A percentile compares a stretch with the other conserved stretches of the same genome.
Evolutionary conservation across 305 asterid genomes (phyloP).

Genomic region (Solanum chacoense): DNA sequence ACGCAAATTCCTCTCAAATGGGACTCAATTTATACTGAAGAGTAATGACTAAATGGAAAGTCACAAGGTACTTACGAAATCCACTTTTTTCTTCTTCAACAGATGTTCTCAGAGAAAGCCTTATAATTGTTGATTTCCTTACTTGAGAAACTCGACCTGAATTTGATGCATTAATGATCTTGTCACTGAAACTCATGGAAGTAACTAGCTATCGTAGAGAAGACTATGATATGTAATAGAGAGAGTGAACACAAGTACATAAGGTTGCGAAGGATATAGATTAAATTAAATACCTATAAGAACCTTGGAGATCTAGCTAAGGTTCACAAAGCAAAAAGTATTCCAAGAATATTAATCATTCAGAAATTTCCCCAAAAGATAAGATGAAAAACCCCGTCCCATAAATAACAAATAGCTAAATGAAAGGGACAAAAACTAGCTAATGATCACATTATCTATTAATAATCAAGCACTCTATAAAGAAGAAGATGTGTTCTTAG

Average conservation of each 20-base stretch:
- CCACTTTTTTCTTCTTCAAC: conserved; percentile 53
- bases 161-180: conserved; percentile 28
- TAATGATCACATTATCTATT: not conserved
- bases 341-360: not conserved
- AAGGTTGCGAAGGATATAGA: not conserved
- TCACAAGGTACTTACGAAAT: conserved; percentile 30
- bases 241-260: not conserved
- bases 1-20: not conserved
- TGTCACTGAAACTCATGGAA: conserved; percentile 62
- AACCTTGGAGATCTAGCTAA: not conserved
- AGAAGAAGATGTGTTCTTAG: not conserved
- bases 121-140: conserved; percentile 62
- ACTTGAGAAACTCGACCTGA: conserved; percentile 41
- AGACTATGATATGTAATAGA: conserved; percentile 26
- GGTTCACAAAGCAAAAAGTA: not conserved
- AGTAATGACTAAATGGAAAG: conserved; percentile 1
- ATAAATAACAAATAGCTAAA: not conserved
- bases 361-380: not conserved
- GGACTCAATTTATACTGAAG: not conserved
- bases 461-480: not conserved
- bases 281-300: not conserved
- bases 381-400: not conserved
- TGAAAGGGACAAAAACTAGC: not conserved
- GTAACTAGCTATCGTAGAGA: conserved; percentile 58
- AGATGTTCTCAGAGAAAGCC: conserved; percentile 78